Conservation (phyloP, 352 stramenopile genomes). For the Pythium brassicae region DNA sequence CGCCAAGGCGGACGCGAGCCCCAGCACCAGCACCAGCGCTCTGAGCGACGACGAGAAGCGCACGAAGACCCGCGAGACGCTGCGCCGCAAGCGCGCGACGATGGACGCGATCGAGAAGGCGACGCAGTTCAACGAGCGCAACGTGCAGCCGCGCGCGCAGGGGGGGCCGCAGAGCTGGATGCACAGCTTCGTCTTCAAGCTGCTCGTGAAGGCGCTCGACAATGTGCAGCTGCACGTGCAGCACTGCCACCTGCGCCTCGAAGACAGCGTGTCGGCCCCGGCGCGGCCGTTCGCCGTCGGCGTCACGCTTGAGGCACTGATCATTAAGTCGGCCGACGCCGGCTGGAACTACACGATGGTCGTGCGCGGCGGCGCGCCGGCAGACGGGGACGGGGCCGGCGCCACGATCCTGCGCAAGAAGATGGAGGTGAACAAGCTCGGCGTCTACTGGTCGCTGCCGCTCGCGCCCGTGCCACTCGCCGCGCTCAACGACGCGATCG, state of each 20-base stretch:
- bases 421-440: slow-evolving; percentile 78
- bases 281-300: slow-evolving; percentile 51
- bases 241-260: slow-evolving; percentile 67
- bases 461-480: slow-evolving; percentile 37
- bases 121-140: slow-evolving; percentile 54
- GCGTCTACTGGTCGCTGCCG: slow-evolving; percentile 72
- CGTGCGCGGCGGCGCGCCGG: slow-evolving; percentile 26
- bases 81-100: slow-evolving; percentile 71
- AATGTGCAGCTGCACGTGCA: slow-evolving; percentile 83
- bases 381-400: not conserved
- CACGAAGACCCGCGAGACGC: slow-evolving; percentile 29
- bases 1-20: slow-evolving; percentile 9
- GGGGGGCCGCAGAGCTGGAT: slow-evolving; percentile 36
- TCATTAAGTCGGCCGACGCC: slow-evolving; percentile 79
- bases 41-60: slow-evolving; percentile 8
- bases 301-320: slow-evolving; percentile 72
- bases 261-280: slow-evolving; percentile 55
- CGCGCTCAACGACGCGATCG: slow-evolving; percentile 43
- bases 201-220: slow-evolving; percentile 77
- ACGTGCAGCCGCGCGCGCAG: slow-evolving; percentile 11
- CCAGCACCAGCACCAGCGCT: not conserved
- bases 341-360: slow-evolving; percentile 84
- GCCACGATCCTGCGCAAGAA: slow-evolving; percentile 70
- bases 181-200: slow-evolving; percentile 74
- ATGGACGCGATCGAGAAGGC: slow-evolving; percentile 77